Percentiles rank a stretch among this genome's conserved stretches.
These are phyloP conservation scores for Tagetes erecta DNA, from an alignment of 129 eudicot genomes.

Conservation along the genomic window DNA sequence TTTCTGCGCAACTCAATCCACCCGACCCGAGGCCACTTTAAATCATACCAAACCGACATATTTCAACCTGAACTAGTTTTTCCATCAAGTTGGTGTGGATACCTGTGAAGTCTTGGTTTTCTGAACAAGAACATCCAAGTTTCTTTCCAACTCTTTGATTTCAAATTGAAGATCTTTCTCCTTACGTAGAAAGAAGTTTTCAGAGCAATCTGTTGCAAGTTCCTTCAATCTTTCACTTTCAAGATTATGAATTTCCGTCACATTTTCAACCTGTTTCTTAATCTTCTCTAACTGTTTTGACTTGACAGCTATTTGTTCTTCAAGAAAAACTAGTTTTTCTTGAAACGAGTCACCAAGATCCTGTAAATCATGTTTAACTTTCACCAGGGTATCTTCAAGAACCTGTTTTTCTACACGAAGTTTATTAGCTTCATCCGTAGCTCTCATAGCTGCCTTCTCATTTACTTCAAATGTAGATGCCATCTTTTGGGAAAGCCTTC, in stretches of 20 bases:
- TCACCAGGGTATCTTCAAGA: slow-evolving; percentile 56
- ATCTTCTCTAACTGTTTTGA: slow-evolving; percentile 42
- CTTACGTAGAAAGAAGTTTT: slow-evolving; percentile 49
- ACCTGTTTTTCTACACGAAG: slow-evolving; percentile 53
- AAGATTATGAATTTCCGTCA: slow-evolving; percentile 34
- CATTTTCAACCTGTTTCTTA: slow-evolving; percentile 44
- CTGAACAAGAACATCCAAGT: slow-evolving; percentile 47
- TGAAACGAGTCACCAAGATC: slow-evolving; percentile 45
- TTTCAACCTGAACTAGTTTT: not conserved
- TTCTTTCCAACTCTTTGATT: slow-evolving; percentile 63
- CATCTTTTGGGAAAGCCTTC: slow-evolving; percentile 75
- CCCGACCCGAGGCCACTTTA: not conserved
- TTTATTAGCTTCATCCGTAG: slow-evolving; percentile 61
- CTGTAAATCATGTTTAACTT: slow-evolving; percentile 48
- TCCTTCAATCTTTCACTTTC: slow-evolving; percentile 53
- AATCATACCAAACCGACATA: not conserved
- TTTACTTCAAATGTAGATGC: slow-evolving; percentile 67
- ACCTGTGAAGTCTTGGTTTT: slow-evolving; percentile 35
- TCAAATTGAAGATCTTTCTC: slow-evolving; percentile 72
- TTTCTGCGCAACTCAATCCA: not conserved
- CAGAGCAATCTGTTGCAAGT: slow-evolving; percentile 49
- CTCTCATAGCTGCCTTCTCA: slow-evolving; percentile 67
- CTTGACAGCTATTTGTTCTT: slow-evolving; percentile 43
- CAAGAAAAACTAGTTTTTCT: slow-evolving; percentile 45
- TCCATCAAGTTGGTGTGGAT: slow-evolving; percentile 19